Conservation (phyloP, 768 basidiomycete species). For the Lentinula detonsa region DNA sequence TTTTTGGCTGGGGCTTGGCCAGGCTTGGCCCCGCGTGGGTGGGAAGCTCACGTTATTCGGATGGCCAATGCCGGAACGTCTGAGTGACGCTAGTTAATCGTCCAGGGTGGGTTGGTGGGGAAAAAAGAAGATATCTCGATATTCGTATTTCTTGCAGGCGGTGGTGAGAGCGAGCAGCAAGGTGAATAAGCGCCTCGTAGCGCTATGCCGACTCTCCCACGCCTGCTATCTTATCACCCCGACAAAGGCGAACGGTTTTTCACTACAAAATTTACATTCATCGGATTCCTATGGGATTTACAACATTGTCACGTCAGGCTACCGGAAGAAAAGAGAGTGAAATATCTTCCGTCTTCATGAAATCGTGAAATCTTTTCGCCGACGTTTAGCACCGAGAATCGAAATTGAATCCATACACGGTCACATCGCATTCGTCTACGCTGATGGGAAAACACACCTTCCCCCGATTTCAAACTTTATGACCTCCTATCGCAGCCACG, state of each 20-base stretch:
- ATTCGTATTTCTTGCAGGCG: too few species aligned
- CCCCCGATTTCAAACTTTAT: slow-evolving; percentile 17
- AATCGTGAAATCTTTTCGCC: slow-evolving; percentile 9
- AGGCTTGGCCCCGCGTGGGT: too few species aligned
- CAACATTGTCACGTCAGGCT: slow-evolving; percentile 13
- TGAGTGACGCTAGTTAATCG: too few species aligned
- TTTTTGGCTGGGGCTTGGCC: too few species aligned
- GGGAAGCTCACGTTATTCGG: too few species aligned
- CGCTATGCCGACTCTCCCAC: too few species aligned
- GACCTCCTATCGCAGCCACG: slow-evolving; percentile 15
- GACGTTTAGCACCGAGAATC: not conserved
- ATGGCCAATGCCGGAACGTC: too few species aligned
- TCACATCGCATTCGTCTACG: slow-evolving; percentile 26
- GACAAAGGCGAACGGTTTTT: slow-evolving; percentile 9
- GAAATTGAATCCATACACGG: slow-evolving; percentile 18
- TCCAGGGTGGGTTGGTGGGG: too few species aligned
- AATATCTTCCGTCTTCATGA: slow-evolving; percentile 14
- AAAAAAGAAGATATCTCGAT: too few species aligned
- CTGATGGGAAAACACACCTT: slow-evolving; percentile 8
- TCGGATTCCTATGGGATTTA: slow-evolving; percentile 23
- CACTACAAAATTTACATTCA: slow-evolving; percentile 2
- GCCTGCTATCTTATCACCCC: slow-evolving; percentile 2
- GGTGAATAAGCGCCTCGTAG: too few species aligned
- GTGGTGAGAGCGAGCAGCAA: too few species aligned
- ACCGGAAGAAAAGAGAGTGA: slow-evolving; percentile 17